Percentiles rank a stretch among this genome's conserved stretches.
Evolutionary conservation across 345 rosid genomes (phyloP).

Genomic region (Acer campestre): DNA sequence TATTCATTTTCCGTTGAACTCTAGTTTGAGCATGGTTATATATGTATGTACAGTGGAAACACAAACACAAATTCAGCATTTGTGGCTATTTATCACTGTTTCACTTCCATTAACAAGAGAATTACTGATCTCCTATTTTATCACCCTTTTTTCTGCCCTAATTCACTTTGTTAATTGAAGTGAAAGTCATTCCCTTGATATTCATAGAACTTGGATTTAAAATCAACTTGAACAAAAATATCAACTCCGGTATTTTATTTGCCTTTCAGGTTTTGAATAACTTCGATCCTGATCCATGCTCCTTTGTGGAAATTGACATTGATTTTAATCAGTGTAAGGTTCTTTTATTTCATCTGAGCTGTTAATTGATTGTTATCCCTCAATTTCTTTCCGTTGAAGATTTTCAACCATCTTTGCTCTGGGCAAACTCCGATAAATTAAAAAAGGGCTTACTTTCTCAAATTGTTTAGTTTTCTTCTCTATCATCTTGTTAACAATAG

Average conservation of each 20-base stretch:
- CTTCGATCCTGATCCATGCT: conserved; percentile 74
- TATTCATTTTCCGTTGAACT: background rate
- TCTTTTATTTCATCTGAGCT: background rate
- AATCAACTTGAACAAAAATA: background rate
- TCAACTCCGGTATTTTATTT: background rate
- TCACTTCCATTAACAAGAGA: too few relatives aligned
- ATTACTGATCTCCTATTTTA: too few relatives aligned
- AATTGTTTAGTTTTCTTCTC: background rate
- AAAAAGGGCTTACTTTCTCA: background rate
- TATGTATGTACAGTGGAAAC: too few relatives aligned
- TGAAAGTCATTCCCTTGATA: background rate
- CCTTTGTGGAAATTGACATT: conserved; percentile 72
- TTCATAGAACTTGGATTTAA: background rate
- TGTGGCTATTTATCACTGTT: background rate
- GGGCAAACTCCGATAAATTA: background rate
- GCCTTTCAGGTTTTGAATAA: conserved; percentile 68
- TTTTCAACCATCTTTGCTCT: too few relatives aligned
- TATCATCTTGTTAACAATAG: background rate
- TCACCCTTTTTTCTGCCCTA: background rate
- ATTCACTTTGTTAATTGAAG: background rate
- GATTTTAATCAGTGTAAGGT: conserved; percentile 15
- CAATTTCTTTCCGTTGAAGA: background rate
- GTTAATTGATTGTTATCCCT: background rate
- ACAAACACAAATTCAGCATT: background rate
- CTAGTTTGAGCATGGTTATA: too few relatives aligned